phyloP scores from a whole-genome alignment of 179 eudicot species.

The Kewa caespitosa region DNA sequence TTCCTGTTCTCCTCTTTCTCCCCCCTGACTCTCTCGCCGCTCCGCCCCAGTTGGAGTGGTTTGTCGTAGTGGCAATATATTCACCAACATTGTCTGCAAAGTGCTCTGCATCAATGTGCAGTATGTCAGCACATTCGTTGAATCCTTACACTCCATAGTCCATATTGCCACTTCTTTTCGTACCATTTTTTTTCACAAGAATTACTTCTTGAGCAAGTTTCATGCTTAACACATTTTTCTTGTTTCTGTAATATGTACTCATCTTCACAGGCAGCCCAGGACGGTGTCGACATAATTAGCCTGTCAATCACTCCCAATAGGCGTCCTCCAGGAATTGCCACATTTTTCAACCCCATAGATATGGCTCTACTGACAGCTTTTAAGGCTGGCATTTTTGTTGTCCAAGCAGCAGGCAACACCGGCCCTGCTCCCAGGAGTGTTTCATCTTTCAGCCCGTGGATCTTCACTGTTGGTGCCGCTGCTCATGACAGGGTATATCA shows the following conservation, averaged over 20 bases:
- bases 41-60: not conserved
- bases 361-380: constrained; percentile 91
- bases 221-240: not conserved
- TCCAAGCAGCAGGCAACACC: constrained; percentile 98
- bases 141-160: not conserved
- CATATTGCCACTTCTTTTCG: not conserved
- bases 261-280: constrained; percentile 86
- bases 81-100: not conserved
- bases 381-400: constrained; percentile 86
- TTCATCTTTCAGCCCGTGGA: constrained; percentile 98
- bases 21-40: not conserved
- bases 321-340: constrained; percentile 98
- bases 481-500: constrained; percentile 85
- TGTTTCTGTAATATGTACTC: not conserved
- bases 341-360: constrained; percentile 95
- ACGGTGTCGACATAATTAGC: constrained; percentile 93
- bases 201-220: not conserved
- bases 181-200: not conserved
- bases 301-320: constrained; percentile 97
- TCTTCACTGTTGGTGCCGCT: constrained; percentile 96
- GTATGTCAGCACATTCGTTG: not conserved
- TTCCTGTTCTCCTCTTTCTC: too few relatives aligned
- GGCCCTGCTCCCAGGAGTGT: constrained; percentile 93
- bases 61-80: not conserved
- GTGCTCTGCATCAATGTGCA: not conserved